Conservation (phyloP, 202 grass and related monocot genomes). For the Schoenoplectus tabernaemontani region DNA sequence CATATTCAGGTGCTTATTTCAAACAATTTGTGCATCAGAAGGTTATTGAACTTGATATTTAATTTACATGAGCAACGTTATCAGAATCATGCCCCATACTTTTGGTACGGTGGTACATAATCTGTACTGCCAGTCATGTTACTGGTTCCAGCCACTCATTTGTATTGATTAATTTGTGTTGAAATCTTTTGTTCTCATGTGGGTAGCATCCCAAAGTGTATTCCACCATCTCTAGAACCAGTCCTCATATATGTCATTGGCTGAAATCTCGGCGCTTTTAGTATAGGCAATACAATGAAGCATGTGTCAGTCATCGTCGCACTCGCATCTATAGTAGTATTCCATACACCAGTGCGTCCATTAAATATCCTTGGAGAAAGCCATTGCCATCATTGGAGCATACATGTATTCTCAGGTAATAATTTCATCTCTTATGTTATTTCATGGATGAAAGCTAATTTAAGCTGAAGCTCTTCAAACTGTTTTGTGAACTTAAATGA, state of each 20-base stretch:
- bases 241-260: conserved; percentile 83
- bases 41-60: no score
- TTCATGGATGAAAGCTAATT: neutral
- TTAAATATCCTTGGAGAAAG: conserved; percentile 72
- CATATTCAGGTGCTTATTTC: neutral
- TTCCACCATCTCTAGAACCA: conserved; percentile 98
- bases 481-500: neutral
- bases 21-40: neutral
- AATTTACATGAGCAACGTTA: neutral
- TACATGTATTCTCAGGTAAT: conserved; percentile 86
- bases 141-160: neutral
- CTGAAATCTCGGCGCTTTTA: conserved; percentile 80
- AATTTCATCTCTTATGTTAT: neutral
- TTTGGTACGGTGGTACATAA: neutral
- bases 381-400: conserved; percentile 80
- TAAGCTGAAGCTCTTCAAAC: neutral
- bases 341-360: conserved; percentile 59
- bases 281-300: conserved; percentile 97
- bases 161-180: neutral
- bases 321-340: conserved; percentile 79
- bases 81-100: neutral
- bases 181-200: conserved; percentile 36
- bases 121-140: neutral
- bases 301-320: conserved; percentile 76
- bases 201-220: conserved; percentile 83